A percentile compares a stretch with the other conserved stretches of the same genome.
Conservation (phyloP, 106 monocot species). For the Narthecium ossifragum region DNA sequence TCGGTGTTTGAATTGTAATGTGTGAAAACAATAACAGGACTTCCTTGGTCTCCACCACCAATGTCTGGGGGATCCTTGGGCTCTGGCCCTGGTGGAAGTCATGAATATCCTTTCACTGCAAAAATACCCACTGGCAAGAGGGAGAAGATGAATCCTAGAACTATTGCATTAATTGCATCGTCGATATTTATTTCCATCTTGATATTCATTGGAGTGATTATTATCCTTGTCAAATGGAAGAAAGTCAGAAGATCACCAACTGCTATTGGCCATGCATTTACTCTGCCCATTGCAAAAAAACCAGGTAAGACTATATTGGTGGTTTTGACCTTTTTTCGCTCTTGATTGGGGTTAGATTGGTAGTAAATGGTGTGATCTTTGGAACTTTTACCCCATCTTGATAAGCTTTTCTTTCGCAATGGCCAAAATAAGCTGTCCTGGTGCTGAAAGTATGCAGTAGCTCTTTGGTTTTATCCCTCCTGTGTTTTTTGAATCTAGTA, state of each 20-base stretch:
- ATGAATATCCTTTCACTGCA: slow-evolving; percentile 55
- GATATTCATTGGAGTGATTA: slow-evolving; percentile 25
- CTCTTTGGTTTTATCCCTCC: no score
- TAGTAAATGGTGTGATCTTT: no score
- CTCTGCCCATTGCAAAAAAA: slow-evolving; percentile 39
- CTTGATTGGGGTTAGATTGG: no score
- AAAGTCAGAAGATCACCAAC: slow-evolving; percentile 22
- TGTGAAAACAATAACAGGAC: slow-evolving; percentile 33
- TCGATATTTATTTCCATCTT: slow-evolving; percentile 42
- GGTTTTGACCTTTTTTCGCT: background rate
- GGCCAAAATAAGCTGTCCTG: no score
- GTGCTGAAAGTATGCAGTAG: no score
- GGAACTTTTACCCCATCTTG: background rate
- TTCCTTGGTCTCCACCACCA: slow-evolving; percentile 69
- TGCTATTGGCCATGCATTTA: slow-evolving; percentile 25
- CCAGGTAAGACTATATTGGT: slow-evolving; percentile 41
- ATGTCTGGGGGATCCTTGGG: slow-evolving; percentile 11
- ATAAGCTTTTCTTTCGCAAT: no score
- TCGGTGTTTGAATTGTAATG: background rate
- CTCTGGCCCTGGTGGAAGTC: slow-evolving; percentile 21
- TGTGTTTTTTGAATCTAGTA: no score
- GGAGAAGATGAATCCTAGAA: slow-evolving; percentile 59
- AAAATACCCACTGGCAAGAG: slow-evolving; percentile 33
- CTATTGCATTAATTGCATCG: slow-evolving; percentile 46
- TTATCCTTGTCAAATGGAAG: slow-evolving; percentile 36